Base-by-base conservation (phyloP, 495 filamentous ascomycete species). In the Usnea hakonensis region DNA sequence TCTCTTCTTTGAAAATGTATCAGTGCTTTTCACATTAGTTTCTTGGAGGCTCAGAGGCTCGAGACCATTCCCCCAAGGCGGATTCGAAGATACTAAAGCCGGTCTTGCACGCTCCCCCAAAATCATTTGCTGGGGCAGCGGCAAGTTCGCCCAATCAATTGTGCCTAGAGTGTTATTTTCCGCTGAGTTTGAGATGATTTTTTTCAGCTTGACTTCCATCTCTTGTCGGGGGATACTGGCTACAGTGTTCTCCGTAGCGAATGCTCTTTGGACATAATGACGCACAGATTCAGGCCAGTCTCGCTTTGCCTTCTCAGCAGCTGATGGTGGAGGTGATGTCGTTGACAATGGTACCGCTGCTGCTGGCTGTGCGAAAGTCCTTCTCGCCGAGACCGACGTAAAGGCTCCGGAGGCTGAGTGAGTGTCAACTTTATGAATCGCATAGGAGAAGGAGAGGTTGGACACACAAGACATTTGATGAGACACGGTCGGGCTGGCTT, bases 51-150 rank as follows among this genome's bases (percentile, higher is more conserved):
- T 62, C 57, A 68, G 37, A 48, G 57, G 60, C 41, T 60, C 43
- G 46, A 67, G 35, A 37, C 36, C 40, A 43, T 58, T 63, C 5
- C 70, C 72, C 75, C 73, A 78, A 16, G 59, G 55, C 28, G 61
- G 55, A 48, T 64, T 64, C 19, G 70, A 61, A 3, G 77, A 76
- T 35, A 76, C 71, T 50, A 54, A 66, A 30, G 76, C 69, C 65
- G 67, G 71, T 64, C 75, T 77, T 64, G 63, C 58, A 63, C 87
- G 85, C 74, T 96, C 91, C 61, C 83, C 82, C 63, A 83, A 82
- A 44, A 99, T 86, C 74, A 96, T 82, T 59, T 88, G 75, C 74
- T 99, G 94, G 0, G 94, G 94, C n/a, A 97, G 75, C 19, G 88
- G 87, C 77, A 91, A 78, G 26, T 76, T 79, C 55, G 86, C 83